Percentiles rank a stretch among this genome's conserved stretches.
phyloP scores from a whole-genome alignment of 257 asterid species.

The Vinca minor region DNA sequence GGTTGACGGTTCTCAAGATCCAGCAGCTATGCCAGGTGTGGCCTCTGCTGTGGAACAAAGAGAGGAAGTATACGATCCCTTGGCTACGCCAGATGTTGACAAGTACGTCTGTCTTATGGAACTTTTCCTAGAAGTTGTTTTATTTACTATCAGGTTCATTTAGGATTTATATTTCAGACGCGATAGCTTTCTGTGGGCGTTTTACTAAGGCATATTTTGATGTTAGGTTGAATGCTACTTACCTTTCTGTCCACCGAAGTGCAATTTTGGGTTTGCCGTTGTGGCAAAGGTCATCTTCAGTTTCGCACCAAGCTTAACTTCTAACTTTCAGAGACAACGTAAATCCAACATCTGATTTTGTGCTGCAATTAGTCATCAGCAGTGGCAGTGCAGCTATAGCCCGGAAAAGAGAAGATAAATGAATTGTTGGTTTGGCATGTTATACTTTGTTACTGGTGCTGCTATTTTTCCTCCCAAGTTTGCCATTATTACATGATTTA shows the following conservation, averaged over 20 bases:
- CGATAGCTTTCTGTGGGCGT: constrained; percentile 2
- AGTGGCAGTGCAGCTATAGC: not conserved
- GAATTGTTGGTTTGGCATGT: not conserved
- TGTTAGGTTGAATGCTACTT: constrained; percentile 67
- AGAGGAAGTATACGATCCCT: constrained; percentile 72
- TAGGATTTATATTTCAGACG: not conserved
- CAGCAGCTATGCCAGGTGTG: constrained; percentile 46
- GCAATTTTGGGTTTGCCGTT: constrained; percentile 77
- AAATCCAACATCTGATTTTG: not conserved
- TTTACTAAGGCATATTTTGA: not conserved
- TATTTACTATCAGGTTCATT: not conserved
- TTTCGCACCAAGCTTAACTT: constrained; percentile 32
- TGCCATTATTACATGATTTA: too few relatives aligned
- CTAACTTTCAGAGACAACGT: not conserved
- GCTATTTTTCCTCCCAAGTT: not conserved
- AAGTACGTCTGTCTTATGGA: constrained; percentile 38
- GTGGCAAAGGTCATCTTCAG: constrained; percentile 72
- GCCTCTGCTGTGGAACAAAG: constrained; percentile 60
- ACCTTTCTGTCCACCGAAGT: constrained; percentile 71
- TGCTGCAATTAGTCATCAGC: not conserved
- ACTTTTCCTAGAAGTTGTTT: not conserved
- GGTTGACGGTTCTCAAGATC: constrained; percentile 72
- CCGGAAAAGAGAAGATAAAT: not conserved
- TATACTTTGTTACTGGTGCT: not conserved
- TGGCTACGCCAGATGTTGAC: constrained; percentile 86